Evolutionary conservation across 371 early-diverging fungal species (phyloP).

Genomic region (Umbelopsis sp.): DNA sequence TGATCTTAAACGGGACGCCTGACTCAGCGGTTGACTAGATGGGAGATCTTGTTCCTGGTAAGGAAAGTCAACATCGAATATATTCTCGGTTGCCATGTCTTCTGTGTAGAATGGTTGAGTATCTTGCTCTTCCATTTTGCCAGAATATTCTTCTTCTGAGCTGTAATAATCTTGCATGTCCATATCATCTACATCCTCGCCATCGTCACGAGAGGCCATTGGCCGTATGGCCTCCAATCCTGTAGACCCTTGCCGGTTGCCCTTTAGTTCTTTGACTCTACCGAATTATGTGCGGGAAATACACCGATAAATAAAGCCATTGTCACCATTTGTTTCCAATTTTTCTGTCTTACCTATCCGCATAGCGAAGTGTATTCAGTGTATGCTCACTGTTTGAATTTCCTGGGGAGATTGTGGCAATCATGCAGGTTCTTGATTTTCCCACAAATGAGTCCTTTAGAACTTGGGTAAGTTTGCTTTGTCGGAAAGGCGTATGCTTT

Average conservation of each 20-base stretch:
- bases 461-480: slow-evolving; percentile 97
- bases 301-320: background rate
- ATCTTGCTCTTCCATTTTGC: slow-evolving; percentile 43
- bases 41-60: slow-evolving; percentile 45
- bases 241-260: slow-evolving; percentile 46
- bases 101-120: slow-evolving; percentile 26
- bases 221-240: slow-evolving; percentile 20
- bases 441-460: slow-evolving; percentile 98
- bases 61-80: slow-evolving; percentile 55
- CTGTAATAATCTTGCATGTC: slow-evolving; percentile 38
- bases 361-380: slow-evolving; percentile 98
- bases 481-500: slow-evolving; percentile 96
- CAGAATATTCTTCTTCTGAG: slow-evolving; percentile 34
- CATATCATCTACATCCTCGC: slow-evolving; percentile 34
- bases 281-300: background rate
- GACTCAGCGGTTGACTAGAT: slow-evolving; percentile 26
- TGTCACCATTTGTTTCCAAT: background rate
- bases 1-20: background rate
- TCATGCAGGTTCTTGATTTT: slow-evolving; percentile 96
- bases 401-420: slow-evolving; percentile 96
- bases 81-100: slow-evolving; percentile 56
- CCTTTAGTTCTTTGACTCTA: slow-evolving; percentile 90
- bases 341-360: slow-evolving; percentile 74
- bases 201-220: slow-evolving; percentile 4
- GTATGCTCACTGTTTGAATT: slow-evolving; percentile 95